Base-by-base conservation (phyloP, 2,329 filamentous ascomycete genomes). In the Nemania abortiva region DNA sequence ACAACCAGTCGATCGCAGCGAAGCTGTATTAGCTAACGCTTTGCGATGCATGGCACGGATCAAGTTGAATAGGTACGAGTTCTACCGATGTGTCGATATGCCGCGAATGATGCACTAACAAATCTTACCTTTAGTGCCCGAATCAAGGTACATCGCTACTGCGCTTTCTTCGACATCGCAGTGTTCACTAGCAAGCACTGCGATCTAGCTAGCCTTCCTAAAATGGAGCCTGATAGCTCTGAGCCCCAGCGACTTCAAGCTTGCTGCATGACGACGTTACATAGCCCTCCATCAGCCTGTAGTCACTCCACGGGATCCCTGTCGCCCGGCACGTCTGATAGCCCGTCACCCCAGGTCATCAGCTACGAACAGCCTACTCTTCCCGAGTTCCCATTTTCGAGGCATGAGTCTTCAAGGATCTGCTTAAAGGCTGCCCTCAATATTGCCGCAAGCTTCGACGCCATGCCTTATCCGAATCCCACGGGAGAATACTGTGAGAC, bases 61-160 rank as follows among this genome's bases (percentile, higher is more conserved):
- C 65, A 87, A 86, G 70, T 70, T 86, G 20, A 85, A 86, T 73
- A 86, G 83, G 83, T 81, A 73, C 55, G 74, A 62, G 1, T 62
- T 27, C 37, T 34, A 11, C 27, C 29, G 15, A 7, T 15, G 13
- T 50, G 2, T 52, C 20, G 29, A 11, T 11, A 22, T 34, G 7
- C 15, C n/a, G 45, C 22, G 50, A 34, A 55, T 5, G 6, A 42
- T 53, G 22, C 37, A 34, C 70, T 74, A 58, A 76, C 58, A 10
- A 31, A 18, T 34, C 6, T 29, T 15, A n/a, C 53, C 5, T 27
- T 13, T 55, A 86, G 85, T 74, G 84, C 85, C 11, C 78, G 84
- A 15, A 85, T 86, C 70, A 87, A 87, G 71, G 73, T 86, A 2
- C 85, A 87, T 70, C 82, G 85, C 1, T 86, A 85, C 73, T 82